These are phyloP conservation scores for Bertia moriformis DNA, from an alignment of 2,329 filamentous ascomycete species.

Conservation along the genomic window DNA sequence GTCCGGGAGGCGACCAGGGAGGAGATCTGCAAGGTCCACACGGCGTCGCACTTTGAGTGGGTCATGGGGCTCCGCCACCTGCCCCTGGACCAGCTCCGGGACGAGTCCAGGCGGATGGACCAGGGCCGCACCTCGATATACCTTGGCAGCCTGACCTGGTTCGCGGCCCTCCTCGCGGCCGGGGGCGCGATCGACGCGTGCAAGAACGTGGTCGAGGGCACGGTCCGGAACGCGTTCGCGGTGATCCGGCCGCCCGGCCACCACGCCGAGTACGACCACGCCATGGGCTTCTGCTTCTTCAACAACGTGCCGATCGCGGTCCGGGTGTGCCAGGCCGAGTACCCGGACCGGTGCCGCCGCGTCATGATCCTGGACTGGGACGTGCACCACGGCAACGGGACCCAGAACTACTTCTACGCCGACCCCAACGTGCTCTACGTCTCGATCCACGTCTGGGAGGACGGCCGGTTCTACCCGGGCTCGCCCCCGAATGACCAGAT, in stretches of 20 bases:
- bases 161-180: conserved; percentile 42
- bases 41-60: conserved; percentile 63
- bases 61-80: conserved; percentile 43
- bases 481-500: conserved; percentile 40
- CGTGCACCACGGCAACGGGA: conserved; percentile 38
- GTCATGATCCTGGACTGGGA: conserved; percentile 53
- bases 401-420: conserved; percentile 53
- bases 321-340: conserved; percentile 42
- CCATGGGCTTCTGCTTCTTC: conserved; percentile 57
- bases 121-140: conserved; percentile 34
- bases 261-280: conserved; percentile 46
- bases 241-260: conserved; percentile 56
- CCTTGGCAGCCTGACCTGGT: conserved; percentile 39
- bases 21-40: conserved; percentile 72
- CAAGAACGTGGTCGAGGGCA: conserved; percentile 40
- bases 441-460: conserved; percentile 48
- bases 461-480: conserved; percentile 47
- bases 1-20: conserved; percentile 63
- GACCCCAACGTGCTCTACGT: conserved; percentile 57
- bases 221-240: conserved; percentile 54
- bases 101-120: conserved; percentile 45
- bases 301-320: conserved; percentile 56
- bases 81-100: conserved; percentile 50
- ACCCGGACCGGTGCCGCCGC: conserved; percentile 43
- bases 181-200: conserved; percentile 57